A percentile compares a stretch with the other conserved stretches of the same genome.
These are phyloP conservation scores for Letharia lupina DNA, from an alignment of 495 filamentous ascomycete genomes.

Conservation along the genomic window DNA sequence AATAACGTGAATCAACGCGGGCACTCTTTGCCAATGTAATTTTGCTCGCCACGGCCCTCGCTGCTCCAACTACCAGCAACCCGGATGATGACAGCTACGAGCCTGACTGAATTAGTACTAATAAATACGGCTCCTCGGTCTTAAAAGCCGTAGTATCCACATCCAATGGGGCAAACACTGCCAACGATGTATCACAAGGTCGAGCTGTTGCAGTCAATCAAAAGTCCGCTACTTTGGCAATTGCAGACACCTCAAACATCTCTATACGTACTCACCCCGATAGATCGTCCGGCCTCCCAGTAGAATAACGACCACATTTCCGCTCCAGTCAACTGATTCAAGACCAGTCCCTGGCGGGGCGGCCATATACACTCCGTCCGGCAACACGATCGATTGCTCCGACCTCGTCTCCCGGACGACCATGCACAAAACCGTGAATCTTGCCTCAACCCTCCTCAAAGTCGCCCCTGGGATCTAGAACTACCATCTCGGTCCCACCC, in stretches of 20 bases:
- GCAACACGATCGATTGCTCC: not conserved
- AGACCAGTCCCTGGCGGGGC: not conserved
- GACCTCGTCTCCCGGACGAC: slow-evolving; percentile 7
- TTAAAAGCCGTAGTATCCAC: no score
- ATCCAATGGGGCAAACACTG: no score
- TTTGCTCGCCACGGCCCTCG: not conserved
- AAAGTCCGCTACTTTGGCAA: no score
- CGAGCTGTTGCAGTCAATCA: not conserved
- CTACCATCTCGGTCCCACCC: not conserved
- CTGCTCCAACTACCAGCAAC: not conserved
- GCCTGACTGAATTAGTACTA: not conserved
- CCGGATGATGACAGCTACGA: not conserved
- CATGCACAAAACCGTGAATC: not conserved
- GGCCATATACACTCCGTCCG: not conserved
- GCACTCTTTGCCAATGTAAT: not conserved
- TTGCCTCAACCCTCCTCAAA: slow-evolving; percentile 6
- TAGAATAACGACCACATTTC: slow-evolving; percentile 5
- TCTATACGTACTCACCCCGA: slow-evolving; percentile 6
- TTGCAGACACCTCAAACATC: not conserved
- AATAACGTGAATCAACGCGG: not conserved
- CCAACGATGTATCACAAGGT: not conserved
- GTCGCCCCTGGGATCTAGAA: slow-evolving; percentile 4
- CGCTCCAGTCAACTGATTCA: not conserved
- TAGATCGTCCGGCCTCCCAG: not conserved
- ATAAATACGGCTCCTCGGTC: not conserved